Evolutionary conservation across 768 basidiomycete species (phyloP).

Genomic region (Clitopilus hobsonii): DNA sequence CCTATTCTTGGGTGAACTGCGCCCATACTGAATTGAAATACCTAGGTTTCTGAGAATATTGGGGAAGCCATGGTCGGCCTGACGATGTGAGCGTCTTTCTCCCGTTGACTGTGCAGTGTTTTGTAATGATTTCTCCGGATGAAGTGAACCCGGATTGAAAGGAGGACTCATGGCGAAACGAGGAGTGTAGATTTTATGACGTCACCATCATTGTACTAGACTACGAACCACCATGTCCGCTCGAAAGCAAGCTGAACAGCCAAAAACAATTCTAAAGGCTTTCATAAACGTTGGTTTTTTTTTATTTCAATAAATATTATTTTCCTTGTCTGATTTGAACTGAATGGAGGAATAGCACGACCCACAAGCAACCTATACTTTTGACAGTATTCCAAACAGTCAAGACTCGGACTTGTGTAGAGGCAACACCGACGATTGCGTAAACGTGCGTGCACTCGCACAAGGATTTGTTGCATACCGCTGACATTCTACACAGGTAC

Average conservation of each 20-base stretch:
- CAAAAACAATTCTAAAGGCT: constrained; percentile 27
- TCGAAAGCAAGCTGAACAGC: constrained; percentile 10
- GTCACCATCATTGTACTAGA: background rate
- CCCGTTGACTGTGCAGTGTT: constrained; percentile 1
- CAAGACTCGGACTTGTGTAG: constrained; percentile 58
- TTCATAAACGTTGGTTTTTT: constrained; percentile 37
- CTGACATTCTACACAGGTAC: constrained; percentile 32
- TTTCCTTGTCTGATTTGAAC: background rate
- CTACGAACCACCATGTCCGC: background rate
- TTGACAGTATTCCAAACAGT: constrained; percentile 58
- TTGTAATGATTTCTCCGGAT: constrained; percentile 47
- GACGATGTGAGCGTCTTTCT: constrained; percentile 51
- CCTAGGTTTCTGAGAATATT: constrained; percentile 72
- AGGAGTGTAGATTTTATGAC: constrained; percentile 48
- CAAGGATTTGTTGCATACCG: background rate
- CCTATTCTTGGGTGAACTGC: constrained; percentile 2
- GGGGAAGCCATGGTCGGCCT: constrained; percentile 94
- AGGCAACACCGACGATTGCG: constrained; percentile 46
- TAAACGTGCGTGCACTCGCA: constrained; percentile 35
- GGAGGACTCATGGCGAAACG: constrained; percentile 68
- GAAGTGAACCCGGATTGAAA: constrained; percentile 30
- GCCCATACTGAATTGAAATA: constrained; percentile 5
- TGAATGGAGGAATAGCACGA: constrained; percentile 29
- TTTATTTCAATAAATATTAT: background rate
- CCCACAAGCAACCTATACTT: constrained; percentile 50